Evolutionary conservation across 2,329 filamentous ascomycete species (phyloP), one percentile per base, ranked within the genome.

Genomic region (Pseudomassariella vexata): DNA sequence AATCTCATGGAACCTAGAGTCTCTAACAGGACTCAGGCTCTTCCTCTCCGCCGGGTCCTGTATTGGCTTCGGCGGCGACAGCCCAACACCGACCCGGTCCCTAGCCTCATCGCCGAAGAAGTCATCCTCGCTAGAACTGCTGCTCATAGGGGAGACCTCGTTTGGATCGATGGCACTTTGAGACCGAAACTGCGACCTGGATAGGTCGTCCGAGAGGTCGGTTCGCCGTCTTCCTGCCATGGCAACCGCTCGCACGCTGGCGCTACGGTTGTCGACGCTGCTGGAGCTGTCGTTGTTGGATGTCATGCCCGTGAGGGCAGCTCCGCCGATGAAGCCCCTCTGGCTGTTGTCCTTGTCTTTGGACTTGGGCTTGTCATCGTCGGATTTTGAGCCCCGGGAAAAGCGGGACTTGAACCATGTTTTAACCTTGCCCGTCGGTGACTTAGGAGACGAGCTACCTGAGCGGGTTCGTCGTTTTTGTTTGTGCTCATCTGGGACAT

Each of bases 1-100:
- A 40, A 72, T 68, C 56, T 82, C 77, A 28, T 60, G 62, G 42
- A 82, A 82, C 43, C 63, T 70, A 23, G 76, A 76, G 39, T 73
- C 72, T 32, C 76, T 59, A 5, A 57, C 66, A 1, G 74, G 73
- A 49, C 73, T 79, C 31, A 62, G 62, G 28, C 64, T 64, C 28
- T 60, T 57, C n/a, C 55, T 51, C 14, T 41, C 42, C 0, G 45
- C 48, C 11, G 50, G 44, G 9, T 60, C 59, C 20, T 42, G 47
- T 6, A 67, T 52, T 2, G 48, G 53, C 9, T 49, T 48, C 2
- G 65, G 66, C 7, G 65, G 57, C 16, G 56, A 56, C 9, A 67
- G 38, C 28, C 20, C 41, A 20, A 14, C 43, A 37, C 59, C 59
- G 8, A 63, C 67, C 52, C 76, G 72, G 35, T 76, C 69, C 14